Conservation (phyloP, 148 eudicot species). For the Rhododendron simsii region DNA sequence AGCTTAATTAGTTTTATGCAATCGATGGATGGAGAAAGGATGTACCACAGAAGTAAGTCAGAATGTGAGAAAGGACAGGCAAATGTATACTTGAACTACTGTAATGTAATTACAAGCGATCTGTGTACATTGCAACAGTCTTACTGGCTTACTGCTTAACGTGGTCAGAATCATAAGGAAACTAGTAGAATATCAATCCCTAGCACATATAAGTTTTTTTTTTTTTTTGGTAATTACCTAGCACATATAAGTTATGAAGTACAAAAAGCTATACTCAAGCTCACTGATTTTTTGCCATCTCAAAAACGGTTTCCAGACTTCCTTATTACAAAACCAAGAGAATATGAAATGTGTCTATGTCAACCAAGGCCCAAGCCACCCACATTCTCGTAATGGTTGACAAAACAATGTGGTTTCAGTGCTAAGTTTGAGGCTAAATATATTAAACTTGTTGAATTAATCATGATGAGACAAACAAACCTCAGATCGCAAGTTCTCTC, state of each 20-base stretch:
- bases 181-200: not conserved
- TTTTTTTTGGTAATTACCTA: too few species aligned
- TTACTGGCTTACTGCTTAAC: not conserved
- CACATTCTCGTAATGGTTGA: not conserved
- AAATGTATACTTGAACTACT: not conserved
- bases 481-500: slow-evolving; percentile 44
- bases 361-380: not conserved
- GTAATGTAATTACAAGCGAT: not conserved
- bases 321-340: not conserved
- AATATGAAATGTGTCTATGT: not conserved
- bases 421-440: not conserved
- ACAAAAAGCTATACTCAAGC: not conserved
- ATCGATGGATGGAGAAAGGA: not conserved
- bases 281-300: not conserved
- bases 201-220: not conserved
- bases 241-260: not conserved
- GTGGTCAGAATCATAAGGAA: not conserved
- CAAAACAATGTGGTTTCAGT: not conserved
- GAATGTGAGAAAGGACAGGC: not conserved
- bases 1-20: not conserved
- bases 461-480: slow-evolving; percentile 23
- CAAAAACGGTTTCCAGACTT: not conserved
- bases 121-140: not conserved
- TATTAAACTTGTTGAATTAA: not conserved
- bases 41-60: not conserved